Evolutionary conservation across 225 moss, liverwort and hornwort genomes (phyloP).

Genomic region (Asterella californica): DNA sequence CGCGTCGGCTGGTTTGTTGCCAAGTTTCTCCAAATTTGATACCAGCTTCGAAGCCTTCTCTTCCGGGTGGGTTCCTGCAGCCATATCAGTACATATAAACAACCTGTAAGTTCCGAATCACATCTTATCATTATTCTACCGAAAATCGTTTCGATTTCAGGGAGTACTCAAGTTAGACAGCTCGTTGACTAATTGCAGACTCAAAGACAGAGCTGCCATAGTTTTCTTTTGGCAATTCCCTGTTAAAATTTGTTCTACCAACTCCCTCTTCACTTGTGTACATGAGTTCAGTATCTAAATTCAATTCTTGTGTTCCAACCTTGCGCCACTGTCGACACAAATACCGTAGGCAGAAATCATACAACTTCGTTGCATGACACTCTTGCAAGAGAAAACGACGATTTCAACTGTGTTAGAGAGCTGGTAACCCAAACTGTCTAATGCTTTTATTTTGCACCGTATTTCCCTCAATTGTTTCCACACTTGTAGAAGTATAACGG

Average conservation of each 20-base stretch:
- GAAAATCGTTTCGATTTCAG: not conserved
- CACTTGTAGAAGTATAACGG: too few relatives aligned
- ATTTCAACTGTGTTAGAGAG: not conserved
- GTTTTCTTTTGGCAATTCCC: not conserved
- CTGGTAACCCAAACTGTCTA: not conserved
- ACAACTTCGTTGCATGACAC: too few relatives aligned
- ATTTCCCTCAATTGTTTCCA: not conserved
- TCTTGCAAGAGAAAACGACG: too few relatives aligned
- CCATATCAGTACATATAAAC: not conserved
- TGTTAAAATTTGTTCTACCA: too few relatives aligned
- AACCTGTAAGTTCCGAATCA: not conserved
- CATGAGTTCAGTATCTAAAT: not conserved
- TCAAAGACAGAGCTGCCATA: not conserved
- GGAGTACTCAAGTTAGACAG: not conserved
- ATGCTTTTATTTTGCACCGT: not conserved
- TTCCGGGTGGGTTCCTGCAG: not conserved
- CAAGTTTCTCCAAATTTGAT: conserved; percentile 3
- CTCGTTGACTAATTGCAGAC: not conserved
- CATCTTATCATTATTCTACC: too few relatives aligned
- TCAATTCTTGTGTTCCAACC: too few relatives aligned
- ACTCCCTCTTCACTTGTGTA: too few relatives aligned
- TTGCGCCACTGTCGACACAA: too few relatives aligned
- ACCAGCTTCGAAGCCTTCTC: not conserved
- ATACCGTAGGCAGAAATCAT: too few relatives aligned
- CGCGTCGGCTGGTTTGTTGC: not conserved